phyloP scores from a whole-genome alignment of 805 yeast genomes.

The Candida coquimbonensis region DNA sequence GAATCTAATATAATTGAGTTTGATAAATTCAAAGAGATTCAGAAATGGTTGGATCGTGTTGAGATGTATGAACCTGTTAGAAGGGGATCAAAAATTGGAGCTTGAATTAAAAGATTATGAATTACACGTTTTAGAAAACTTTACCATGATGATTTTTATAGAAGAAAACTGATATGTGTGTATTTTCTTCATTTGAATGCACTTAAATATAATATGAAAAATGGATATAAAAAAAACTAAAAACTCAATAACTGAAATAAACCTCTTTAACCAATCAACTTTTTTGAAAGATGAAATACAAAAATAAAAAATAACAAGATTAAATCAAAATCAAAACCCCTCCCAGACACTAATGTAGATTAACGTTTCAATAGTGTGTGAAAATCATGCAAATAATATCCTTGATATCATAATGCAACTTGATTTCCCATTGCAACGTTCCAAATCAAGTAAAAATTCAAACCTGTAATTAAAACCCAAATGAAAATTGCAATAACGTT shows the following conservation, averaged over 20 bases:
- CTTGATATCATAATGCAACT: conserved; percentile 14
- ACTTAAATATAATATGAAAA: no score
- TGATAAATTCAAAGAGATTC: background rate
- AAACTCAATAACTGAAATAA: no score
- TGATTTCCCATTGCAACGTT: conserved; percentile 39
- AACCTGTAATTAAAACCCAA: conserved; percentile 41
- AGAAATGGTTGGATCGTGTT: no score
- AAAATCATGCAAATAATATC: background rate
- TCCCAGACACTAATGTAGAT: no score
- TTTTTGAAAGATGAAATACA: background rate
- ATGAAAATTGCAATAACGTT: conserved; percentile 45
- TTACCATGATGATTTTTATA: no score
- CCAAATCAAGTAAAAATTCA: conserved; percentile 57
- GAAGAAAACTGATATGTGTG: no score
- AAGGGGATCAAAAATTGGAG: background rate
- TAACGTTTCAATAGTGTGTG: no score
- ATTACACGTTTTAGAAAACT: no score
- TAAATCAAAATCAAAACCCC: background rate
- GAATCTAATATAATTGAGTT: background rate
- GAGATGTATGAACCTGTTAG: conserved; percentile 1
- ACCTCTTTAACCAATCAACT: no score
- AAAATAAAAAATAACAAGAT: conserved; percentile 8
- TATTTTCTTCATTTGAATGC: no score
- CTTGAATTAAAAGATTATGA: background rate
- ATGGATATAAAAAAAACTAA: no score